These are phyloP conservation scores for Setomelanomma holmii DNA, from an alignment of 2,329 filamentous ascomycete species.

Conservation along the genomic window DNA sequence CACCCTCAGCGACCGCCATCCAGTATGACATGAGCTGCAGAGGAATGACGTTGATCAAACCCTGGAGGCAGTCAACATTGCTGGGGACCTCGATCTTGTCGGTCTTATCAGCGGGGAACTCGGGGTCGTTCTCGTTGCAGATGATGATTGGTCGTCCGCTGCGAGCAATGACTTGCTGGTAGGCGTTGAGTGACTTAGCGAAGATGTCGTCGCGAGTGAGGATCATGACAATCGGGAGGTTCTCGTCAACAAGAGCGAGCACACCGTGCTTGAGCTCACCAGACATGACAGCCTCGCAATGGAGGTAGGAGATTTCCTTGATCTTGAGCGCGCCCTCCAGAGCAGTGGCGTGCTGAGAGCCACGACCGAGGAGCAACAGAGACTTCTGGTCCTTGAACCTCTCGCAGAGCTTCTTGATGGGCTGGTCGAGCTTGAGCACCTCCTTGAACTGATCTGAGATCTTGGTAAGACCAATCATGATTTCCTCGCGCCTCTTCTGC, in stretches of 20 bases:
- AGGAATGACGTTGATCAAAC: conserved; percentile 96
- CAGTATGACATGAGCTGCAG: conserved; percentile 99
- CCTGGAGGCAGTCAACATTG: conserved; percentile 94
- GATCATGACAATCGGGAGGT: conserved; percentile 99
- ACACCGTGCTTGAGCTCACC: conserved; percentile 99
- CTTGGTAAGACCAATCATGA: conserved; percentile 89
- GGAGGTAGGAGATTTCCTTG: conserved; percentile 99
- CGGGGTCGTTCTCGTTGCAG: conserved; percentile 87
- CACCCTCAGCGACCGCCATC: conserved; percentile 92
- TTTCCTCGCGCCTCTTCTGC: conserved; percentile 87
- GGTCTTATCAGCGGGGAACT: conserved; percentile 87
- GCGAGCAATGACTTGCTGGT: conserved; percentile 98
- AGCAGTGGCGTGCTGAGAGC: conserved; percentile 95
- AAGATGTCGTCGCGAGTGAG: conserved; percentile 95
- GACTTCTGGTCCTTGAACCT: conserved; percentile 99
- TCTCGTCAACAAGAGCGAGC: conserved; percentile 94
- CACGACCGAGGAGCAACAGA: conserved; percentile 88
- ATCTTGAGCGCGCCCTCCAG: conserved; percentile 98
- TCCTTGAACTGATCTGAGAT: conserved; percentile 91
- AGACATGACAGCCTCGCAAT: conserved; percentile 99
- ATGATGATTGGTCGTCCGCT: conserved; percentile 97
- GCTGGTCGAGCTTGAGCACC: conserved; percentile 87
- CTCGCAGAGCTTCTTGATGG: conserved; percentile 92
- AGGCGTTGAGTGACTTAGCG: conserved; percentile 98
- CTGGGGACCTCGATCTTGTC: conserved; percentile 97